phyloP scores from a whole-genome alignment of 257 asterid species.

The Solanum arcanum region DNA sequence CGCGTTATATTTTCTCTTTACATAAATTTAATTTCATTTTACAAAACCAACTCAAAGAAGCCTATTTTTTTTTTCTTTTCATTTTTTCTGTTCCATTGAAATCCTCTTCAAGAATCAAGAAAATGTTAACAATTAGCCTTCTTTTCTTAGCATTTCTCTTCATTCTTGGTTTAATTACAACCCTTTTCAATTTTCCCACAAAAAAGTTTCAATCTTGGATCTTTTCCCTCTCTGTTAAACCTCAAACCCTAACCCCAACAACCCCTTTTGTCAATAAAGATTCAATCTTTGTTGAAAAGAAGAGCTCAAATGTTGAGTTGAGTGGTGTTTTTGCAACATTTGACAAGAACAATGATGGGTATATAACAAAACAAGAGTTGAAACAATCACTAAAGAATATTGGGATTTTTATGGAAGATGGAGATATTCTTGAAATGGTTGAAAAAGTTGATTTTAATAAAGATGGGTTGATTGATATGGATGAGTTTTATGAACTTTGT shows the following conservation, averaged over 20 bases:
- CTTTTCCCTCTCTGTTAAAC: constrained; percentile 1
- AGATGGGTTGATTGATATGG: constrained; percentile 67
- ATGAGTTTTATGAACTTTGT: constrained; percentile 56
- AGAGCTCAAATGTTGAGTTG: constrained; percentile 8
- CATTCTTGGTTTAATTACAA: constrained; percentile 30
- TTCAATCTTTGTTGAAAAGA: not conserved
- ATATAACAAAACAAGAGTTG: constrained; percentile 58
- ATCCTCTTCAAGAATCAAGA: not conserved
- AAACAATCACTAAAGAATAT: constrained; percentile 50
- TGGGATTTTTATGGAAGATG: constrained; percentile 47
- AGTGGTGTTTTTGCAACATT: constrained; percentile 54
- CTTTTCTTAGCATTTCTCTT: constrained; percentile 36
- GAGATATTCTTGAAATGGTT: constrained; percentile 62
- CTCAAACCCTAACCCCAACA: not conserved
- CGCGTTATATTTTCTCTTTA: not conserved
- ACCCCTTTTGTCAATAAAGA: not conserved
- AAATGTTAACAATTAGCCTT: constrained; percentile 24
- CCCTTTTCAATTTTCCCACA: constrained; percentile 25
- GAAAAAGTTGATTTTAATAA: constrained; percentile 49
- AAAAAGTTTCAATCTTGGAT: constrained; percentile 23
- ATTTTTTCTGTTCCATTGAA: not conserved
- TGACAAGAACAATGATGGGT: constrained; percentile 76
- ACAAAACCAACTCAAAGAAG: not conserved
- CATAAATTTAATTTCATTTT: not conserved
- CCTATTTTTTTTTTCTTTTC: not conserved